Base-by-base conservation (phyloP, 176 grass and related monocot genomes). In the Alloteropsis semialata region DNA sequence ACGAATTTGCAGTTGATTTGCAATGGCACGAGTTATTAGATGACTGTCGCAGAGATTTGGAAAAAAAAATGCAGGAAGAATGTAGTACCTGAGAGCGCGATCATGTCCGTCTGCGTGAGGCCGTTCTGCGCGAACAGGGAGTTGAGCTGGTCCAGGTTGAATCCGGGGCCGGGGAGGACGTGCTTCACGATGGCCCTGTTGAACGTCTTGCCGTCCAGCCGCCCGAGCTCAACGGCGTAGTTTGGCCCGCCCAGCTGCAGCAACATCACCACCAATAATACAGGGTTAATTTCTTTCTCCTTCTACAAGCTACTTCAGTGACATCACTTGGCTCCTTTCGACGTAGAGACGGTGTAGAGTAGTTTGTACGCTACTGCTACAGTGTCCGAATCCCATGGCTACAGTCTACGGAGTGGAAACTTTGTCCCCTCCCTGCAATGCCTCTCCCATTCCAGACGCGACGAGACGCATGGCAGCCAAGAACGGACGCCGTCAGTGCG, bases 41-140 rank as follows among this genome's bases (percentile, higher is more conserved):
- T 30, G 11, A 6, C 1, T 61, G 11, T 61, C 16, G 27, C 14
- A 32, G 57, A 30, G 27, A 61, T 3, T 1, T 33, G 3, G 0
- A n/a, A 9, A 67, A 5, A 15, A 16, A 18, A 2, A 8, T 18
- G 3, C 33, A 21, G 15, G 18, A n/a, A 28, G 39, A 21, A 12
- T n/a, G n/a, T 4, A 6, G 3, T 17, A 94, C 90, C 93, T 32
- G 93, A 92, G 0, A 95, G 84, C 0, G 93, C 93, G 37, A 95
- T 92, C 93, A 95, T 95, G 80, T 95, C 93, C 14, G 79, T 90
- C 86, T 95, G 93, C 0, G 93, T 84, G 66, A 95, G 88, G 2
- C 93, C 93, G 33, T 95, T 95, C 75, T 57, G 60, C 3, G 93
- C 65, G 81, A 95, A 95, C 25, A 95, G 12, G 18, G 82, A 30